Percentiles rank a stretch among this genome's conserved stretches.
Evolutionary conservation across 441 rosid genomes (phyloP).

Genomic region (Arabidopsis hybrid): DNA sequence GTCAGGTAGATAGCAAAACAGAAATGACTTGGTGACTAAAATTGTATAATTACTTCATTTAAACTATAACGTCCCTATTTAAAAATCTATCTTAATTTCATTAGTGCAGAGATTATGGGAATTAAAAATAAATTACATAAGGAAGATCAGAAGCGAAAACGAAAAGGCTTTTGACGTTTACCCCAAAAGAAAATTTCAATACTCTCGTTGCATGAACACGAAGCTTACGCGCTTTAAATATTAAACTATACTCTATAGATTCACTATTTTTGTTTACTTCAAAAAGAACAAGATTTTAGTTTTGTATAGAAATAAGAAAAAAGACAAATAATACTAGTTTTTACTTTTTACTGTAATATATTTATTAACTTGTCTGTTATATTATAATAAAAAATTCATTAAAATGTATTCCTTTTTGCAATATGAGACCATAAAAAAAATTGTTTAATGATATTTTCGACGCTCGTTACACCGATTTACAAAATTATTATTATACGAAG

Average conservation of each 20-base stretch:
- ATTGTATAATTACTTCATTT: background rate
- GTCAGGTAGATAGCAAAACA: background rate
- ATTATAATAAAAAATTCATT: too few species aligned
- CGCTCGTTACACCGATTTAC: too few species aligned
- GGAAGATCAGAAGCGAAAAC: constrained; percentile 20
- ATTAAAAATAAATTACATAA: background rate
- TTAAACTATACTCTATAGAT: background rate
- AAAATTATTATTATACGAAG: too few species aligned
- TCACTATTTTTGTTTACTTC: background rate
- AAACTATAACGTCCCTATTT: constrained; percentile 6
- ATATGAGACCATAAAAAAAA: too few species aligned
- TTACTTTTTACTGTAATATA: background rate
- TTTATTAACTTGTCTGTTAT: background rate
- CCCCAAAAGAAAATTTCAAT: background rate
- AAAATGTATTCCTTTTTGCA: too few species aligned
- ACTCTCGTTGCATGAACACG: constrained; percentile 19
- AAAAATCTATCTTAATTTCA: background rate
- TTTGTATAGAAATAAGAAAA: background rate
- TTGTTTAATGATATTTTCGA: too few species aligned
- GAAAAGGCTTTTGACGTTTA: constrained; percentile 10
- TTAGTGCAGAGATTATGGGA: constrained; percentile 28
- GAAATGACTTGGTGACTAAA: constrained; percentile 18
- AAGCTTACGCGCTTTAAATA: background rate
- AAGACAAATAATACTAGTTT: too few species aligned
- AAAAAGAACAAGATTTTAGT: background rate